Evolutionary conservation across 257 asterid species (phyloP).

Genomic region (Hygrophila difformis): DNA sequence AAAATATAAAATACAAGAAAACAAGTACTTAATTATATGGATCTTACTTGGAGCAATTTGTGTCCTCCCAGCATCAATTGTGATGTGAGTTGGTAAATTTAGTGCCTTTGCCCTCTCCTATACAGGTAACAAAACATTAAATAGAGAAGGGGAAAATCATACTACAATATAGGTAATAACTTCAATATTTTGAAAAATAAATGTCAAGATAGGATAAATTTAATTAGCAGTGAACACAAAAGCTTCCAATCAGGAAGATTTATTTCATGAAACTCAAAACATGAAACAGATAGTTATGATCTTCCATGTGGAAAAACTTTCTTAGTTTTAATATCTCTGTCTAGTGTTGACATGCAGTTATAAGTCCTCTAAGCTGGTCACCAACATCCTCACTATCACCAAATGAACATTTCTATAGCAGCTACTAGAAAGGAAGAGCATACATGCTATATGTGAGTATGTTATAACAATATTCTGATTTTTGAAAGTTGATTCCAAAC

Average conservation of each 20-base stretch:
- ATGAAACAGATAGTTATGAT: conserved; percentile 4
- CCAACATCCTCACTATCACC: neutral
- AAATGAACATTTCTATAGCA: neutral
- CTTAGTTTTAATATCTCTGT: neutral
- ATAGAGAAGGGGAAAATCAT: neutral
- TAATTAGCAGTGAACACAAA: conserved; percentile 9
- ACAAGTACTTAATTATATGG: neutral
- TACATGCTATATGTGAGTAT: too few species aligned
- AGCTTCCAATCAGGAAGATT: conserved; percentile 6
- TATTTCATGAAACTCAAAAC: neutral
- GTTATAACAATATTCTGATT: too few species aligned
- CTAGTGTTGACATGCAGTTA: conserved; percentile 9
- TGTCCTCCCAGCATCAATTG: conserved; percentile 95
- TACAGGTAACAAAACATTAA: conserved; percentile 12
- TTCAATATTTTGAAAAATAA: too few species aligned
- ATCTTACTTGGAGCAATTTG: conserved; percentile 97
- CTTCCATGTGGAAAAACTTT: conserved; percentile 1
- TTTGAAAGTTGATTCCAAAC: too few species aligned
- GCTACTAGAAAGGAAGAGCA: neutral
- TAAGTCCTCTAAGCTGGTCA: conserved; percentile 4
- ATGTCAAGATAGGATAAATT: neutral
- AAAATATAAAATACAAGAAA: conserved; percentile 7
- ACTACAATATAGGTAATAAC: conserved; percentile 3
- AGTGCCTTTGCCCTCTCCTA: conserved; percentile 83
- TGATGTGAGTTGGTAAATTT: conserved; percentile 67